Conservation (phyloP, 257 asterid genomes). For the Solanum medicagineum region DNA sequence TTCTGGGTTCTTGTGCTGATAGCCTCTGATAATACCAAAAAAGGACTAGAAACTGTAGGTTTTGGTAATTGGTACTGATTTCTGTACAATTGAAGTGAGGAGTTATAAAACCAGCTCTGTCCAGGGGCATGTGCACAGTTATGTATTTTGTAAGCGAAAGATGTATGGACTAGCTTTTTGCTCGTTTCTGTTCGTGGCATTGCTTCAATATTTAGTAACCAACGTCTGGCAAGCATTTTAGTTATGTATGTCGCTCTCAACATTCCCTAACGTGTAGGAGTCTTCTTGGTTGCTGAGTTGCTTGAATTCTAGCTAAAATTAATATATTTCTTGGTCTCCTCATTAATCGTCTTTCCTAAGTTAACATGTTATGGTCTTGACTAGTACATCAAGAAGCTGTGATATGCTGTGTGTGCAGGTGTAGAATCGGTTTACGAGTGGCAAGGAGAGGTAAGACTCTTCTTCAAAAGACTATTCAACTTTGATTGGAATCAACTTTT, state of each 20-base stretch:
- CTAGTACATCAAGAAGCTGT: neutral
- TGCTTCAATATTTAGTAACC: neutral
- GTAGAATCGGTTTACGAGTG: slow-evolving; percentile 83
- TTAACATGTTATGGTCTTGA: neutral
- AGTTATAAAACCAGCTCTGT: neutral
- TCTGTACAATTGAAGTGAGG: neutral
- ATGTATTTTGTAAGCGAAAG: neutral
- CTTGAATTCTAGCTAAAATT: neutral
- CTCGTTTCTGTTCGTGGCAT: neutral
- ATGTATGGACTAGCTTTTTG: neutral
- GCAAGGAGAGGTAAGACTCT: slow-evolving; percentile 70
- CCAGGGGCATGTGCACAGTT: neutral
- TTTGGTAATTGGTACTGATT: neutral
- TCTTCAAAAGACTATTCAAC: neutral
- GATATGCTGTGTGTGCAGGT: slow-evolving; percentile 33
- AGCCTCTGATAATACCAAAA: neutral
- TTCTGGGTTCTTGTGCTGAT: neutral
- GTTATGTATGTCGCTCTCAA: neutral
- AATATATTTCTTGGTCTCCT: neutral
- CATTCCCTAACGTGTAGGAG: neutral
- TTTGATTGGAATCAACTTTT: neutral
- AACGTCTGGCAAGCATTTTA: neutral
- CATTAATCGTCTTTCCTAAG: neutral
- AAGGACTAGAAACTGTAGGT: neutral
- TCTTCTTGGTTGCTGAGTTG: neutral